Percentiles rank a stretch among this genome's conserved stretches.
Conservation (phyloP, 805 yeast genomes). For the Wickerhamiella vanderwaltii region DNA sequence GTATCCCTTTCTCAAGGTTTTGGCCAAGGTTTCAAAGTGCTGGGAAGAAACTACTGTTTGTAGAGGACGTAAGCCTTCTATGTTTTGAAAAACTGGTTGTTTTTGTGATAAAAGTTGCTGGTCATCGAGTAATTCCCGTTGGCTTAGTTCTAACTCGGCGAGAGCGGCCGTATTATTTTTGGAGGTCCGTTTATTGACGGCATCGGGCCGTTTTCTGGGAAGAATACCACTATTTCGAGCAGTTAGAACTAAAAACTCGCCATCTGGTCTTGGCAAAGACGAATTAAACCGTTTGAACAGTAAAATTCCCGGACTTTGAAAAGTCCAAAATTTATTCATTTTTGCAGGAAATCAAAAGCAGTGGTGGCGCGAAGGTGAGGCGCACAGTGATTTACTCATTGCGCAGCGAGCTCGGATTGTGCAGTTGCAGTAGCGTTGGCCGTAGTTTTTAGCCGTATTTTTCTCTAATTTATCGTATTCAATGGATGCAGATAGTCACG, state of each 20-base stretch:
- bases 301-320: too few species aligned
- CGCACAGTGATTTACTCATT: too few species aligned
- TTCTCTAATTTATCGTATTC: too few species aligned
- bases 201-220: slow-evolving; percentile 4
- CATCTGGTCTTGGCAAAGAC: neutral
- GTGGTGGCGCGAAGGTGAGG: too few species aligned
- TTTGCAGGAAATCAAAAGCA: too few species aligned
- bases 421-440: too few species aligned
- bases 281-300: slow-evolving; percentile 1
- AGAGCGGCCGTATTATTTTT: neutral
- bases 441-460: too few species aligned
- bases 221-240: slow-evolving; percentile 3
- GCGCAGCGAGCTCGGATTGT: too few species aligned
- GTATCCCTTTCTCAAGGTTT: slow-evolving; percentile 22
- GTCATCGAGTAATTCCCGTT: neutral
- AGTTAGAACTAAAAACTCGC: slow-evolving; percentile 6
- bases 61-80: neutral
- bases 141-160: neutral
- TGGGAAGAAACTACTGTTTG: slow-evolving; percentile 15
- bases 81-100: neutral
- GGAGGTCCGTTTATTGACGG: neutral
- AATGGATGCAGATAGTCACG: too few species aligned
- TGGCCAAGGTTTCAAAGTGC: slow-evolving; percentile 19
- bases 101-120: neutral
- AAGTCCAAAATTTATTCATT: too few species aligned